Evolutionary conservation across 2,329 filamentous ascomycete genomes (phyloP).

Genomic region (Talaromyces amestolkiae): DNA sequence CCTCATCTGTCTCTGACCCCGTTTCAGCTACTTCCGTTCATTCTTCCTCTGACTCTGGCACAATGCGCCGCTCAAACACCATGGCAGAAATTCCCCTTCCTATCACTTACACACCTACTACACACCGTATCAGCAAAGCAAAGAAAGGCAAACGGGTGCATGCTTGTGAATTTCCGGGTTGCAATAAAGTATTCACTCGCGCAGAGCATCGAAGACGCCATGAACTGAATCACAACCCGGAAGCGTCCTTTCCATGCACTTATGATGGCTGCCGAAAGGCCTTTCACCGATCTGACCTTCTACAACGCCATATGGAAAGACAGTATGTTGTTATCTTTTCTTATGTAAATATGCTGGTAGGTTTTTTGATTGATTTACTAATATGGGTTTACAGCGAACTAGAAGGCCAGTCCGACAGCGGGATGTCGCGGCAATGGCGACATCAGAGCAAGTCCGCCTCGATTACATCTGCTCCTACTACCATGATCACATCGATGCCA

Average conservation of each 20-base stretch:
- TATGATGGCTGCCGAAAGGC: slow-evolving; percentile 47
- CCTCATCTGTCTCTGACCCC: neutral
- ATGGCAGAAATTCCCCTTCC: slow-evolving; percentile 33
- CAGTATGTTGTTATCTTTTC: slow-evolving; percentile 39
- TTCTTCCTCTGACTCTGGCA: slow-evolving; percentile 12
- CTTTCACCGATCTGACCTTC: slow-evolving; percentile 49
- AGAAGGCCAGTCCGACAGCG: slow-evolving; percentile 34
- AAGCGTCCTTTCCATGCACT: slow-evolving; percentile 45
- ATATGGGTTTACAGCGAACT: slow-evolving; percentile 31
- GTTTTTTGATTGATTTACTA: neutral
- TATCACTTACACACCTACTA: slow-evolving; percentile 50
- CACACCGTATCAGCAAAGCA: slow-evolving; percentile 51
- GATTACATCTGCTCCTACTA: slow-evolving; percentile 24
- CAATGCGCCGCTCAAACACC: slow-evolving; percentile 28
- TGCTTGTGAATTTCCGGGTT: slow-evolving; percentile 48
- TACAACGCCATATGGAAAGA: slow-evolving; percentile 50
- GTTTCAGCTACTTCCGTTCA: slow-evolving; percentile 8
- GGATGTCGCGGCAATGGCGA: slow-evolving; percentile 26
- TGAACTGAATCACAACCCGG: slow-evolving; percentile 51
- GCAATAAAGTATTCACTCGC: slow-evolving; percentile 51
- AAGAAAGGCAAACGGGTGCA: slow-evolving; percentile 54
- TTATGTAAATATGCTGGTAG: neutral
- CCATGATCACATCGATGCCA: slow-evolving; percentile 26
- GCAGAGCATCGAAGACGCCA: slow-evolving; percentile 51
- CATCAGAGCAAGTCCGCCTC: slow-evolving; percentile 25